Evolutionary conservation across 208 protist genomes (phyloP), one percentile per base, ranked within the genome.

Genomic region (Wallacemonas sp.): DNA sequence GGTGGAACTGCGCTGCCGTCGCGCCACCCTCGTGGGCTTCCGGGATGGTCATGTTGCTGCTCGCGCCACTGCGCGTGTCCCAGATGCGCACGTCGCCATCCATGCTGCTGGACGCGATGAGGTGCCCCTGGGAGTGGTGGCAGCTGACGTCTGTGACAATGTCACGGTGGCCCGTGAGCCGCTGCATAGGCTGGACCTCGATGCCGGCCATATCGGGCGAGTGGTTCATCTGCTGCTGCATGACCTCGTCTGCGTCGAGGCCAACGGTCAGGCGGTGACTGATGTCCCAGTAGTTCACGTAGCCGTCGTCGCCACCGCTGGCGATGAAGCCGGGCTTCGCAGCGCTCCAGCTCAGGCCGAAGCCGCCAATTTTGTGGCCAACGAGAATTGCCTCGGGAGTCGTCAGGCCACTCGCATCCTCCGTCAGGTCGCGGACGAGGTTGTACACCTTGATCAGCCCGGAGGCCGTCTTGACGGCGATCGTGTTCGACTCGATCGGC

Each of bases 81-180:
- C 94, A 98, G 32, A 93, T 77, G 38, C 74, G 69, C 2, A 99
- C 73, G 39, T 92, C 77, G n/a, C 83, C 82, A 77, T 99, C 98
- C 78, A 99, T 96, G 65, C 92, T 91, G 21, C 96, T 94, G 0
- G 95, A 98, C 27, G 84, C 95, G 61, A 99, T 96, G 34, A 98
- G 66, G 34, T 78, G 64, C 0, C 80, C 75, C 38, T 98, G 86
- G 27, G 84, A 71, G 16, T 56, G 46, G 72, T 99, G 95, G 93
- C 94, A 99, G 21, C 69, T 78, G 17, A 99, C 97, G 69, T 99
- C 98, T 61, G 98, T 94, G 0, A 98, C 93, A 14, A 89, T 77
- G 19, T 81, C 77, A 30, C 55, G 64, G 64, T 92, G 83, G 1
- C 76, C 74, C 5, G 71, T 68, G 2, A 92, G 58, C 38, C 58